These are phyloP conservation scores for Mycothermus thermophilus DNA, from an alignment of 495 filamentous ascomycete genomes.

Conservation along the genomic window DNA sequence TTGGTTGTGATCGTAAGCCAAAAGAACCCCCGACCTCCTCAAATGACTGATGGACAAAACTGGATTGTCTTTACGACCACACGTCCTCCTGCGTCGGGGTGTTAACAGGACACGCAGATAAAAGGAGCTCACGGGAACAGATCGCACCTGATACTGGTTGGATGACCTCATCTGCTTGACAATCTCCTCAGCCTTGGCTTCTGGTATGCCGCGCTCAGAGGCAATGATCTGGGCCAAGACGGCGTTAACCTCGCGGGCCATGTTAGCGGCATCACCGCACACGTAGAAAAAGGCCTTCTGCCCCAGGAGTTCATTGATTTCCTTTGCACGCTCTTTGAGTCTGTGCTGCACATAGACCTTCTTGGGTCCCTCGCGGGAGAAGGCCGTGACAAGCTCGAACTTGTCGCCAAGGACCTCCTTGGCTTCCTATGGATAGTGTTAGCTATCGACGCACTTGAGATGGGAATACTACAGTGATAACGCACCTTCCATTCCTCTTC, in stretches of 20 bases:
- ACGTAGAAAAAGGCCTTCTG: slow-evolving; percentile 94
- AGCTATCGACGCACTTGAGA: neutral
- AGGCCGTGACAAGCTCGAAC: slow-evolving; percentile 79
- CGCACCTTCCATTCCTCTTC: slow-evolving; percentile 85
- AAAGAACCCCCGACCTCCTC: too few species aligned
- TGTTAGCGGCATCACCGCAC: slow-evolving; percentile 94
- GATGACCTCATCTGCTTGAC: slow-evolving; percentile 88
- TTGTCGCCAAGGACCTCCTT: slow-evolving; percentile 69
- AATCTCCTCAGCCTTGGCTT: slow-evolving; percentile 81
- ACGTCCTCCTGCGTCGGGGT: slow-evolving; percentile 62
- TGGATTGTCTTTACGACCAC: slow-evolving; percentile 76
- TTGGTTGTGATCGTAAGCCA: too few species aligned
- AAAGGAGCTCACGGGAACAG: too few species aligned
- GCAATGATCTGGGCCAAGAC: slow-evolving; percentile 74
- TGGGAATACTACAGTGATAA: slow-evolving; percentile 1
- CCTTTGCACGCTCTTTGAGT: slow-evolving; percentile 63
- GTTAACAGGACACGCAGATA: too few species aligned
- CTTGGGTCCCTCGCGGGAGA: slow-evolving; percentile 68
- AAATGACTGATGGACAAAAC: too few species aligned
- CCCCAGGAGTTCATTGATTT: slow-evolving; percentile 78
- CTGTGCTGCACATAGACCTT: slow-evolving; percentile 98
- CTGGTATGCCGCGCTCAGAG: slow-evolving; percentile 62
- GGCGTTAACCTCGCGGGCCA: slow-evolving; percentile 92
- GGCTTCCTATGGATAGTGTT: slow-evolving; percentile 46
- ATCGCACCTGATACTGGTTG: slow-evolving; percentile 88